A percentile compares a stretch with the other conserved stretches of the same genome.
Conservation (phyloP, 805 yeast genomes). For the Blastobotrys robertii region DNA sequence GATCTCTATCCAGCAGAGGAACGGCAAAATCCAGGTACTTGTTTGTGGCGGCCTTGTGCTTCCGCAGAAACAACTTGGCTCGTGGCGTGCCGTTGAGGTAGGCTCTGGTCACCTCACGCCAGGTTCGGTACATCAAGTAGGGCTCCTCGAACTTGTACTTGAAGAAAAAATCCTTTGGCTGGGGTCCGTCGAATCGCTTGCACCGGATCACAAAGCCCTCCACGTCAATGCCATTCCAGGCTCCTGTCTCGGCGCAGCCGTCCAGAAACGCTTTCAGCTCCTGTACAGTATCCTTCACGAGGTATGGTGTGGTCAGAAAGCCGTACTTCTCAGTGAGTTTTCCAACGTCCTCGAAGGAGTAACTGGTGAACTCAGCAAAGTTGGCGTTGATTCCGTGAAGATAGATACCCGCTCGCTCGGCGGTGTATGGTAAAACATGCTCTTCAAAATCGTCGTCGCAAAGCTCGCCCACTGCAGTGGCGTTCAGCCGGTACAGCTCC, state of each 20-base stretch:
- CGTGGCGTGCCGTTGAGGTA: conserved; percentile 31
- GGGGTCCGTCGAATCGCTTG: conserved; percentile 19
- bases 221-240: conserved; percentile 58
- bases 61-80: conserved; percentile 18
- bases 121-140: conserved; percentile 76
- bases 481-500: conserved; percentile 37
- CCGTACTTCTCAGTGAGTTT: conserved; percentile 60
- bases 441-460: conserved; percentile 94
- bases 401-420: conserved; percentile 68
- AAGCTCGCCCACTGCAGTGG: conserved; percentile 85
- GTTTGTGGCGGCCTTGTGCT: conserved; percentile 19
- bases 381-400: conserved; percentile 82
- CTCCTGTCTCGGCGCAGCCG: conserved; percentile 53
- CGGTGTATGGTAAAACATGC: conserved; percentile 70
- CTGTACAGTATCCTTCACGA: conserved; percentile 31
- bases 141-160: conserved; percentile 95
- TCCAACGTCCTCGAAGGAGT: conserved; percentile 49
- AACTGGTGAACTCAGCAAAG: conserved; percentile 50
- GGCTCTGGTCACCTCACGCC: conserved; percentile 76
- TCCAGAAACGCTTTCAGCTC: conserved; percentile 44
- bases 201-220: conserved; percentile 94
- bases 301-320: conserved; percentile 48
- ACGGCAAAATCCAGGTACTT: conserved; percentile 61
- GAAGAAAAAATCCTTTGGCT: conserved; percentile 54
- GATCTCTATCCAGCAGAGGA: conserved; percentile 43